Conservation (phyloP, 1,284 basidiomycete genomes). For the Boletus calvinii region DNA sequence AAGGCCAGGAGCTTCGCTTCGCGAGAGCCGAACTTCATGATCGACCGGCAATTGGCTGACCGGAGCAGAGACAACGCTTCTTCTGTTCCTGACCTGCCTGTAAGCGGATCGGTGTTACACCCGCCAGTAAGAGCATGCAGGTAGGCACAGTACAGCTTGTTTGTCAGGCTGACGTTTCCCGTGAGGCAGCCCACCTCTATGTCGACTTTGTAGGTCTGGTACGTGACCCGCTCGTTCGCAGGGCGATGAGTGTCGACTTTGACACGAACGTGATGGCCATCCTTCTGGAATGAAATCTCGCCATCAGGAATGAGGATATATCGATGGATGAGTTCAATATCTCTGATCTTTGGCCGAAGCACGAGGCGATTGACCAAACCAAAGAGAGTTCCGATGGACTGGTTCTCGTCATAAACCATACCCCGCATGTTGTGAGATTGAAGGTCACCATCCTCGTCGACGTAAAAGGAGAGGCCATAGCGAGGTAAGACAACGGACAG, state of each 20-base stretch:
- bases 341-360: constrained; percentile 29
- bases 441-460: constrained; percentile 29
- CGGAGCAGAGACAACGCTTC: constrained; percentile 41
- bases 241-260: constrained; percentile 16
- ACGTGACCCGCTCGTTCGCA: constrained; percentile 18
- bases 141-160: constrained; percentile 41
- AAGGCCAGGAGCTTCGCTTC: constrained; percentile 35
- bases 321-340: constrained; percentile 18
- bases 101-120: constrained; percentile 45
- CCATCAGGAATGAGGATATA: constrained; percentile 43
- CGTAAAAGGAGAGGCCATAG: constrained; percentile 37
- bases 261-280: constrained; percentile 29
- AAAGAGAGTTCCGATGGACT: constrained; percentile 27
- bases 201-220: constrained; percentile 42
- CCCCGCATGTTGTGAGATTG: constrained; percentile 28
- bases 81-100: constrained; percentile 44
- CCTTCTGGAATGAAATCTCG: constrained; percentile 23
- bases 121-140: constrained; percentile 46
- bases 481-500: constrained; percentile 42
- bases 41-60: constrained; percentile 40
- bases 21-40: constrained; percentile 32
- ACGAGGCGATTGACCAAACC: constrained; percentile 41
- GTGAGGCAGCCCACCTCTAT: constrained; percentile 38
- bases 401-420: constrained; percentile 27
- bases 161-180: constrained; percentile 33